Evolutionary conservation across 805 yeast genomes (phyloP).

Genomic region (Starmerella bombi): DNA sequence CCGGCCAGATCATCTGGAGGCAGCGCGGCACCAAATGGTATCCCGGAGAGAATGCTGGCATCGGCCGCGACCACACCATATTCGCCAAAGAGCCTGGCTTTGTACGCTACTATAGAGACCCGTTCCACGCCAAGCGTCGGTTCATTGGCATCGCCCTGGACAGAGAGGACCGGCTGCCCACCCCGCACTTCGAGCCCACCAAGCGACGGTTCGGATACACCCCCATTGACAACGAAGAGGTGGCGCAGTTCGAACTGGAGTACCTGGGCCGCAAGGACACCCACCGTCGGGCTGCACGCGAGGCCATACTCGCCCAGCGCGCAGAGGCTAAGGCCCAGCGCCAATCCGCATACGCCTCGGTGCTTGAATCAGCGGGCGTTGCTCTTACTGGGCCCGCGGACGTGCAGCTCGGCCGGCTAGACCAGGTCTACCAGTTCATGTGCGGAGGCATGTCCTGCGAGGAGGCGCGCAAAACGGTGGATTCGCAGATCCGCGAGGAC

Average conservation of each 20-base stretch:
- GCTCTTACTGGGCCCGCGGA: conserved; percentile 18
- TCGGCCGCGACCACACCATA: conserved; percentile 89
- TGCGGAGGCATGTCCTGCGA: conserved; percentile 43
- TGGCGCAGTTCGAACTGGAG: conserved; percentile 46
- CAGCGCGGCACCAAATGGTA: conserved; percentile 91
- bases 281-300: conserved; percentile 41
- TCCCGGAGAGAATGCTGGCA: conserved; percentile 76
- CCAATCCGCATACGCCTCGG: conserved; percentile 25
- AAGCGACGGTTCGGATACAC: conserved; percentile 70
- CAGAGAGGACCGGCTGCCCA: conserved; percentile 55
- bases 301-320: conserved; percentile 32
- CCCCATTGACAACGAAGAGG: conserved; percentile 37
- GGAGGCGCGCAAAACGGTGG: conserved; percentile 50
- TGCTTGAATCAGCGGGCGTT: conserved; percentile 24
- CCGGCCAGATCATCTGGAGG: conserved; percentile 80
- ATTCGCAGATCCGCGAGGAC: conserved; percentile 35
- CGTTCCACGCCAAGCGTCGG: conserved; percentile 87
- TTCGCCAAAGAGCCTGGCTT: conserved; percentile 86
- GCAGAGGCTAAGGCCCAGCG: conserved; percentile 29
- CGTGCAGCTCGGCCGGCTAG: conserved; percentile 36
- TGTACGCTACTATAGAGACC: conserved; percentile 83
- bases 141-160: conserved; percentile 77
- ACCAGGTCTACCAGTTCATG: conserved; percentile 40
- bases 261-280: conserved; percentile 57
- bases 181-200: conserved; percentile 83